Evolutionary conservation across 1,284 basidiomycete species (phyloP).

Genomic region (Moniliophthora roreri): DNA sequence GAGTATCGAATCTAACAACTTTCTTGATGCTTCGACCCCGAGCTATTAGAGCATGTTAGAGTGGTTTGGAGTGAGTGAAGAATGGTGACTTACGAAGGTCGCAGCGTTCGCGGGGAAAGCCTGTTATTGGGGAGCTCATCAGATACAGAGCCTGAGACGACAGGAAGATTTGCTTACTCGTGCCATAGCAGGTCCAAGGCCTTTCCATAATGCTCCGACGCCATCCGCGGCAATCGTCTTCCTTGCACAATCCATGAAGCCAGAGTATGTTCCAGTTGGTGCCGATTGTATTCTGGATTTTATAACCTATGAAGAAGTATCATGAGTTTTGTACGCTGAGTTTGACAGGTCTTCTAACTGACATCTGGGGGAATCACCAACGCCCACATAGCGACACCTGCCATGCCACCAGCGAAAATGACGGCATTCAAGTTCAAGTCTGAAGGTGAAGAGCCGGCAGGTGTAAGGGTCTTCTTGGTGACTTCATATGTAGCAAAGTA

Average conservation of each 20-base stretch:
- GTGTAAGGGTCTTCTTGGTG: conserved; percentile 85
- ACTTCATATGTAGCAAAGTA: conserved; percentile 99
- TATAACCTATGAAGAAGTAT: conserved; percentile 61
- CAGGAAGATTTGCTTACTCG: conserved; percentile 51
- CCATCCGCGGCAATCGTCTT: conserved; percentile 96
- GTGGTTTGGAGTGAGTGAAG: conserved; percentile 9
- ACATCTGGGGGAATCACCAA: conserved; percentile 95
- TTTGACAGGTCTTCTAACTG: conserved; percentile 28
- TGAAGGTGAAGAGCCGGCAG: conserved; percentile 71
- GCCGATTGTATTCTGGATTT: conserved; percentile 99
- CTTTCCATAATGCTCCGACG: conserved; percentile 90
- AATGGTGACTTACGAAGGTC: conserved; percentile 84
- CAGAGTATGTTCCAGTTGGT: conserved; percentile 92
- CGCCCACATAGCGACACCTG: conserved; percentile 98
- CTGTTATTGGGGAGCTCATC: conserved; percentile 31
- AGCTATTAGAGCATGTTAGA: conserved; percentile 43
- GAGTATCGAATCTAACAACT: conserved; percentile 66
- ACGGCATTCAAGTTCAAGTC: conserved; percentile 89
- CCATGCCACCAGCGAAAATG: conserved; percentile 90
- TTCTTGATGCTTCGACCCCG: conserved; percentile 80
- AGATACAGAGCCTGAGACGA: not conserved
- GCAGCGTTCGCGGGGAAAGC: conserved; percentile 94
- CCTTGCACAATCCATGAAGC: conserved; percentile 89
- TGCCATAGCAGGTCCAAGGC: conserved; percentile 96
- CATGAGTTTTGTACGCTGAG: conserved; percentile 1